Conservation (phyloP, 176 grass and related monocot species). For the Chloris gayana region DNA sequence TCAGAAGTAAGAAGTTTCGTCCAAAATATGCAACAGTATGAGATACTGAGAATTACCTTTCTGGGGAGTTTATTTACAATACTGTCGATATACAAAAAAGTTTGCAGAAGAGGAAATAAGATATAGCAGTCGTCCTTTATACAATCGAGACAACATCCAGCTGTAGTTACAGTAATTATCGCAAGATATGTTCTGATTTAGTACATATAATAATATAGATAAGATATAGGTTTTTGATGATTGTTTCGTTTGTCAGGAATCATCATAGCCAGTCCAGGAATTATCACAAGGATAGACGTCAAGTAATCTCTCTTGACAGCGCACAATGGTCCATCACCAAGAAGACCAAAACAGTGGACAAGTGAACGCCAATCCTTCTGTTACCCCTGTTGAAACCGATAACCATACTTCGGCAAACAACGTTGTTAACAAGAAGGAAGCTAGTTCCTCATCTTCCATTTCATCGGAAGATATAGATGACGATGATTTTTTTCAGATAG, state of each 20-base stretch:
- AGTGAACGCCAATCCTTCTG: conserved; percentile 11
- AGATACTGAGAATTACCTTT: background rate
- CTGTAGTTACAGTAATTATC: background rate
- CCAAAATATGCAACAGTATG: background rate
- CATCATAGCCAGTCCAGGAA: background rate
- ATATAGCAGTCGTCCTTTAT: background rate
- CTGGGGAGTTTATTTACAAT: background rate
- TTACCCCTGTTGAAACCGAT: background rate
- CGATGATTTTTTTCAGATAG: conserved; percentile 61
- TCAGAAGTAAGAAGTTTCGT: background rate
- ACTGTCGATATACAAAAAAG: background rate
- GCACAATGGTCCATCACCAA: conserved; percentile 32
- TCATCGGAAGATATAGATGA: conserved; percentile 47
- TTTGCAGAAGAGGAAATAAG: background rate
- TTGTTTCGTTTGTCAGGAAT: conserved; percentile 17
- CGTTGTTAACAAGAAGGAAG: background rate
- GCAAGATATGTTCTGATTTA: background rate
- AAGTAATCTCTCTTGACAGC: background rate
- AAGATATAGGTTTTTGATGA: background rate
- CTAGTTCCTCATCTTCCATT: conserved; percentile 22
- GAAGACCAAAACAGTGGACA: conserved; percentile 24
- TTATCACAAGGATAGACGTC: background rate
- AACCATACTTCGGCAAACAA: conserved; percentile 3
- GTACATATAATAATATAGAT: background rate
- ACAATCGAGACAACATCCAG: background rate